A percentile compares a stretch with the other conserved stretches of the same genome.
Conservation (phyloP, 1,284 basidiomycete species). For the Trametes sp. region DNA sequence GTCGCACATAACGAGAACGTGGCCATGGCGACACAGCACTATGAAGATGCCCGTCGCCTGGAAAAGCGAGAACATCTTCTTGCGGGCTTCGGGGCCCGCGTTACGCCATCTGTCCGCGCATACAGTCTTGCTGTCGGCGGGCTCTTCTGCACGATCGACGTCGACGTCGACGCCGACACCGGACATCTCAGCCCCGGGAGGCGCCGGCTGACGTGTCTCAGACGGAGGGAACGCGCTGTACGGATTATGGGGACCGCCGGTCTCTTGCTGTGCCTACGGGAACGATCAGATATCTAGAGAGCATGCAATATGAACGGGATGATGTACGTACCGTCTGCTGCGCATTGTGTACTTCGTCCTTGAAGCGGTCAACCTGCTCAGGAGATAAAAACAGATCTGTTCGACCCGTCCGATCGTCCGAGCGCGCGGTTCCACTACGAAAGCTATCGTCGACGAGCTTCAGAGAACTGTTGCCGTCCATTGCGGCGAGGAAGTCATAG, state of each 20-base stretch:
- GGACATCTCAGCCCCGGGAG: neutral
- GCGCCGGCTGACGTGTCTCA: too few relatives aligned
- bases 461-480: constrained; percentile 46
- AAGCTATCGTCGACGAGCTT: constrained; percentile 34
- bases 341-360: constrained; percentile 22
- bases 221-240: neutral
- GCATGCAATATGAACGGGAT: too few relatives aligned
- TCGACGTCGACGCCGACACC: neutral
- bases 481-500: constrained; percentile 15
- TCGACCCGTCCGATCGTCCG: constrained; percentile 18
- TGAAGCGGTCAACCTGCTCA: constrained; percentile 35
- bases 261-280: too few relatives aligned
- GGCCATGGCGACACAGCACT: constrained; percentile 43
- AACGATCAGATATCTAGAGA: too few relatives aligned
- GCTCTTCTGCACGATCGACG: too few relatives aligned
- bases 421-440: constrained; percentile 10
- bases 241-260: neutral
- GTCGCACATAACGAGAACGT: constrained; percentile 43
- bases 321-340: neutral
- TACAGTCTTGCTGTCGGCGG: neutral
- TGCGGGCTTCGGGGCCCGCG: constrained; percentile 36
- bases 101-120: constrained; percentile 33
- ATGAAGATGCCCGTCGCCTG: constrained; percentile 43
- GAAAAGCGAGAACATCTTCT: constrained; percentile 43
- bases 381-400: constrained; percentile 28